Conservation (phyloP, 1,284 basidiomycete genomes). For the Stereum hirsutum region DNA sequence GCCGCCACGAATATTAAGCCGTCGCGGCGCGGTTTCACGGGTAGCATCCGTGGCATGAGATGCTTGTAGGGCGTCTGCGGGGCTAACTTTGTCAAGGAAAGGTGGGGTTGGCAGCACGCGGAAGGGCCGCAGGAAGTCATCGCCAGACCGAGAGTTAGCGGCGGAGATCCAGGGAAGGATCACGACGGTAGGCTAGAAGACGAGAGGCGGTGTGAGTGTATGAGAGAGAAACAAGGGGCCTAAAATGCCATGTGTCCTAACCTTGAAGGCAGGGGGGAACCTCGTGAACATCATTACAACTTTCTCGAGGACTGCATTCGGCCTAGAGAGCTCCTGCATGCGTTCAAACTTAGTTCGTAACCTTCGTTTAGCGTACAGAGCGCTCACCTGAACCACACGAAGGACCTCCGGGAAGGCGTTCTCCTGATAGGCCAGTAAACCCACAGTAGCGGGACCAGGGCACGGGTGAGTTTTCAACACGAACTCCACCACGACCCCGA, state of each 20-base stretch:
- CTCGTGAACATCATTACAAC: conserved; percentile 15
- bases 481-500: conserved; percentile 38
- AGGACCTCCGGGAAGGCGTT: conserved; percentile 11
- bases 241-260: too few relatives aligned
- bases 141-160: conserved; percentile 16
- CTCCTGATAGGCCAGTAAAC: conserved; percentile 12
- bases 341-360: too few relatives aligned
- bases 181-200: conserved; percentile 15
- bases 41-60: conserved; percentile 16
- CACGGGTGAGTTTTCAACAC: conserved; percentile 23
- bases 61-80: conserved; percentile 10
- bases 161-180: conserved; percentile 16
- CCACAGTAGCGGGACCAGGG: conserved; percentile 14
- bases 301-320: conserved; percentile 4
- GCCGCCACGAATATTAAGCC: conserved; percentile 15
- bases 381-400: conserved; percentile 8
- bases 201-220: neutral
- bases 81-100: conserved; percentile 9
- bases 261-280: conserved; percentile 16
- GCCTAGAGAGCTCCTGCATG: neutral
- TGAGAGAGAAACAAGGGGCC: neutral
- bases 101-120: conserved; percentile 11
- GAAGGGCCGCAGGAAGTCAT: conserved; percentile 17
- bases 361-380: neutral
- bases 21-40: conserved; percentile 10